Percentiles rank a stretch among this genome's conserved stretches.
phyloP scores from a whole-genome alignment of 2,329 filamentous ascomycete genomes.

The Colletotrichum chlorophyti region DNA sequence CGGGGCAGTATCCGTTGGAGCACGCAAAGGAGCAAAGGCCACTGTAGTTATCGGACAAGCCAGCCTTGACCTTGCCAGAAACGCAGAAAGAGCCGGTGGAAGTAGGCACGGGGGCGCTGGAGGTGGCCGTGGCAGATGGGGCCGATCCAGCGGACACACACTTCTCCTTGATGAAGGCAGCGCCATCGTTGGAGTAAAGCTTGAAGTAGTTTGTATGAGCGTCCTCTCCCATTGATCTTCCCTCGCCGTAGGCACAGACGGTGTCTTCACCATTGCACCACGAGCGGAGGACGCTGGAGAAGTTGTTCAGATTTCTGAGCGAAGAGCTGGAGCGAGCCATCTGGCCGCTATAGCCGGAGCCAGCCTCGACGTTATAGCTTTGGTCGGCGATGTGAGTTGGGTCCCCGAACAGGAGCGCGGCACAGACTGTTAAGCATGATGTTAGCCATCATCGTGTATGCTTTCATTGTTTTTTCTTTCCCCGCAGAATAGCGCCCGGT shows the following conservation, averaged over 20 bases:
- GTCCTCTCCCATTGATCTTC: slow-evolving; percentile 31
- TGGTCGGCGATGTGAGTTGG: slow-evolving; percentile 41
- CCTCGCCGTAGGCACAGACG: slow-evolving; percentile 44
- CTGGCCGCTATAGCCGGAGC: slow-evolving; percentile 26
- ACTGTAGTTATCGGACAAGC: slow-evolving; percentile 35
- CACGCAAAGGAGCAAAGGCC: slow-evolving; percentile 45
- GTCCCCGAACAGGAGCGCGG: slow-evolving; percentile 42
- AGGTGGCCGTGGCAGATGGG: slow-evolving; percentile 10
- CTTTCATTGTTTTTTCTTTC: not conserved
- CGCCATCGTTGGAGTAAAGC: slow-evolving; percentile 22
- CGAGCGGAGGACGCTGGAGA: slow-evolving; percentile 31
- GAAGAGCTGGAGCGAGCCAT: slow-evolving; percentile 21
- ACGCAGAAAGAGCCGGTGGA: slow-evolving; percentile 32
- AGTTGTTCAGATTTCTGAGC: slow-evolving; percentile 14
- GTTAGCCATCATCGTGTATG: not conserved
- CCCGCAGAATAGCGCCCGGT: no score
- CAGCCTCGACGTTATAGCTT: slow-evolving; percentile 40
- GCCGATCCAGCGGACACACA: slow-evolving; percentile 5
- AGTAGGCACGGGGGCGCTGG: slow-evolving; percentile 10
- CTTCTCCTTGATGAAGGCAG: slow-evolving; percentile 27
- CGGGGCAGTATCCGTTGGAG: slow-evolving; percentile 40
- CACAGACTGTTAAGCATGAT: slow-evolving; percentile 34
- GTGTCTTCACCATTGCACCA: slow-evolving; percentile 46
- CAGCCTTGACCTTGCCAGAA: slow-evolving; percentile 37
- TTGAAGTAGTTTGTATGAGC: slow-evolving; percentile 43